Conservation (phyloP, 140 eudicot species). For the Cichorium intybus region DNA sequence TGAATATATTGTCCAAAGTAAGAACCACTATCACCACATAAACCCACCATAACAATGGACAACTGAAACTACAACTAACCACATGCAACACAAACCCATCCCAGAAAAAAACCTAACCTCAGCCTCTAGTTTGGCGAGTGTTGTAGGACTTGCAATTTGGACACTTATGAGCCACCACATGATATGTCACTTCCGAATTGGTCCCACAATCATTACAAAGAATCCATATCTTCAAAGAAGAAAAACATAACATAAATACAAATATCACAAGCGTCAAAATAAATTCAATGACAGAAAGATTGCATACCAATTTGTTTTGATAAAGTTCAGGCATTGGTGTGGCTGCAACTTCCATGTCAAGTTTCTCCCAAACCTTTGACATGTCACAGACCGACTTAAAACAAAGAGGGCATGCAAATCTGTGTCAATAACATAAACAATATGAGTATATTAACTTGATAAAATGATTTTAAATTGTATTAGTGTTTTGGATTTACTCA, state of each 20-base stretch:
- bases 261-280: background rate
- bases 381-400: conserved; percentile 75
- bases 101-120: background rate
- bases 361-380: conserved; percentile 82
- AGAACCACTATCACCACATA: background rate
- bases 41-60: background rate
- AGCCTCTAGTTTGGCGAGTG: conserved; percentile 68
- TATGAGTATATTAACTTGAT: background rate
- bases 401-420: conserved; percentile 86
- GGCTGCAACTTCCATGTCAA: conserved; percentile 79
- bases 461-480: background rate
- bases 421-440: conserved; percentile 8
- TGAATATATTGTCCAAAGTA: background rate
- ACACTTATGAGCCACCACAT: conserved; percentile 84
- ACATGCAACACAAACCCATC: background rate
- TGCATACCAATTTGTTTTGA: conserved; percentile 50
- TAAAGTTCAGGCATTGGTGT: conserved; percentile 74
- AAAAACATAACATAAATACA: background rate
- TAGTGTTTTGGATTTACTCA: conserved; percentile 33
- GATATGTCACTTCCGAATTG: conserved; percentile 54
- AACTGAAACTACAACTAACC: background rate
- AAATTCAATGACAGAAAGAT: background rate
- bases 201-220: conserved; percentile 87
- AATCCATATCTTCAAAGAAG: conserved; percentile 58
- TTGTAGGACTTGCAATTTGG: conserved; percentile 87